Conservation (phyloP, 2,329 filamentous ascomycete species). For the Uncinocarpus reesii region DNA sequence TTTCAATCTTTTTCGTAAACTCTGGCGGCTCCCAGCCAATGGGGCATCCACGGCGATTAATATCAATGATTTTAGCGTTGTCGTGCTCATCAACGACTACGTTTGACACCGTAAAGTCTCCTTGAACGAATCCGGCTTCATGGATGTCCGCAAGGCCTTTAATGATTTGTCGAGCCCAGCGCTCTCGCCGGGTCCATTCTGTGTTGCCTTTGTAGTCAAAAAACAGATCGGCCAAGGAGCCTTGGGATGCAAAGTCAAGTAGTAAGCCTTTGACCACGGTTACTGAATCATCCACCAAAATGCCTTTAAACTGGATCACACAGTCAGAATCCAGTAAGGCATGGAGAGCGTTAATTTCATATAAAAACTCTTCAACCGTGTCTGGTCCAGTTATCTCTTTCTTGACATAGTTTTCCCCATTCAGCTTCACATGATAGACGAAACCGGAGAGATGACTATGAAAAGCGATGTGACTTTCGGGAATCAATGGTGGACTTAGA, state of each 20-base stretch:
- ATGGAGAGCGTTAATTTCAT: slow-evolving; percentile 92
- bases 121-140: slow-evolving; percentile 91
- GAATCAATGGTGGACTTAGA: slow-evolving; percentile 46
- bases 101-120: slow-evolving; percentile 93
- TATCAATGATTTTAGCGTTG: slow-evolving; percentile 94
- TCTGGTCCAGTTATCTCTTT: slow-evolving; percentile 97
- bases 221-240: slow-evolving; percentile 80
- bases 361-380: slow-evolving; percentile 90
- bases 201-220: slow-evolving; percentile 61
- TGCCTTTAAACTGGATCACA: slow-evolving; percentile 77
- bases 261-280: slow-evolving; percentile 75
- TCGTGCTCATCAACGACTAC: slow-evolving; percentile 81
- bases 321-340: slow-evolving; percentile 60
- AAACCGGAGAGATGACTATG: slow-evolving; percentile 93
- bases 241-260: slow-evolving; percentile 76
- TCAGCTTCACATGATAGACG: slow-evolving; percentile 79
- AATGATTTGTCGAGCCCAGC: slow-evolving; percentile 87
- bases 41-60: slow-evolving; percentile 92
- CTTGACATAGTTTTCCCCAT: slow-evolving; percentile 67
- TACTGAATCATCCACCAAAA: slow-evolving; percentile 70
- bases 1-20: slow-evolving; percentile 72
- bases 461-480: slow-evolving; percentile 68
- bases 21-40: slow-evolving; percentile 97
- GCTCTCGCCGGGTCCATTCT: slow-evolving; percentile 63
- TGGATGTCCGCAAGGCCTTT: slow-evolving; percentile 85